Base-by-base conservation (phyloP, 1,284 basidiomycete species). In the Pseudozyma thailandica region DNA sequence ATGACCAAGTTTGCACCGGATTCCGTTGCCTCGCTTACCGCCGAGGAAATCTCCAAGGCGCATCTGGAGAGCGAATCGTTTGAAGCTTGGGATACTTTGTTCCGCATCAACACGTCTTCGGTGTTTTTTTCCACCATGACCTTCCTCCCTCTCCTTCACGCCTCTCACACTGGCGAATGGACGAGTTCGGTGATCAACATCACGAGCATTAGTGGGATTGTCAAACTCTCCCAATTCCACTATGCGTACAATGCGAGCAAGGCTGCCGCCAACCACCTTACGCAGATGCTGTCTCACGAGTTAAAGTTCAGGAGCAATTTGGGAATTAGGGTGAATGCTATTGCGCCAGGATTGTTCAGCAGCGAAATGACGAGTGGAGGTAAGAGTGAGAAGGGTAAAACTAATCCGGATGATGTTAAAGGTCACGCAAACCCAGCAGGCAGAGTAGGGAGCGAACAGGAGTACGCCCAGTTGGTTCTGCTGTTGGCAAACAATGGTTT, bases 181-280 rank as follows among this genome's bases (percentile, higher is more conserved):
- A 56, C 56, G 0, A 26, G n/a, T 3, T 9, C 44, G 9, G 52
- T 78, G 8, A 70, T 75, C 68, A 78, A 78, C 63, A 76, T 78
- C 42, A 78, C 75, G 9, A 37, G 25, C 20, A 76, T 78, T 44
- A 50, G 43, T 6, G 75, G 77, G 9, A 56, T 64, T 8, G 69
- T 79, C n/a, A 75, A 75, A 31, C 33, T 53, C 9, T 7, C 20
- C 15, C 77, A 79, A 49, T 62, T 42, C 39, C 71, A 70, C 49
- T 77, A 74, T 35, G 75, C 77, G 15, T 80, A 80, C 63, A 80
- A 80, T 26, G 55, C 75, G 1, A 56, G 49, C 42, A 80, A 80
- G 43, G 77, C 75, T 0, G 78, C 78, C 1, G 77, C 78, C 4
- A 73, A 79, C 55, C 69, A 74, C 33, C 47, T 80, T 3, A 77